These are phyloP conservation scores for Fusarium sp. DNA, from an alignment of 2,329 filamentous ascomycete genomes.

Conservation along the genomic window DNA sequence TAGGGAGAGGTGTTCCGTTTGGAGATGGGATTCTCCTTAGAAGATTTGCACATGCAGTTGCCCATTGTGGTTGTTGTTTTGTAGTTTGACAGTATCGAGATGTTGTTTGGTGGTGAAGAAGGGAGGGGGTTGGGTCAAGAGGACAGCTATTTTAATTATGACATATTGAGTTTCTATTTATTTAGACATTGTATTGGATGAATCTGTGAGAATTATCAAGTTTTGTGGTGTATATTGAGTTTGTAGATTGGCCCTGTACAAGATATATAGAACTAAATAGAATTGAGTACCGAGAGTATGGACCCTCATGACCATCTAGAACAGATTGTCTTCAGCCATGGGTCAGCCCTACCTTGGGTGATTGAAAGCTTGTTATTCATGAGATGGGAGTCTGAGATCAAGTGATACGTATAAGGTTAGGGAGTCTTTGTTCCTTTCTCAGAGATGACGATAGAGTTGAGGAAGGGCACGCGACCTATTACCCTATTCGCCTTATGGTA, in stretches of 20 bases:
- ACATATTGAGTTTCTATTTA: background rate
- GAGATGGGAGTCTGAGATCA: background rate
- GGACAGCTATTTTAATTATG: background rate
- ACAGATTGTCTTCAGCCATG: background rate
- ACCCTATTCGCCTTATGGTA: background rate
- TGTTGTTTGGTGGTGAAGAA: background rate
- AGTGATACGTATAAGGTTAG: background rate
- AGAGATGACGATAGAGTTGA: background rate
- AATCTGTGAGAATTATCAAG: background rate
- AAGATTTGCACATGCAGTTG: background rate
- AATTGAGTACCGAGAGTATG: background rate
- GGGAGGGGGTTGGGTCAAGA: background rate
- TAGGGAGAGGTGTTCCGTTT: background rate
- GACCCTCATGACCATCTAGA: background rate
- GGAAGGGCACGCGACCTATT: background rate
- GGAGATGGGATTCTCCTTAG: too few relatives aligned
- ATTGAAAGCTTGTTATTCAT: background rate
- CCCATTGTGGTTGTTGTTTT: background rate
- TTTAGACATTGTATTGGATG: background rate
- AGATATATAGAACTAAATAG: background rate
- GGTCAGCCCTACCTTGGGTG: background rate
- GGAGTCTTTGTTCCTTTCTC: background rate
- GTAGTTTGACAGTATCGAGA: background rate
- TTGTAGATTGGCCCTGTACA: background rate
- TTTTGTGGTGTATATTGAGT: background rate